These are phyloP conservation scores for Moniliophthora roreri DNA, from an alignment of 1,284 basidiomycete species.

Conservation along the genomic window DNA sequence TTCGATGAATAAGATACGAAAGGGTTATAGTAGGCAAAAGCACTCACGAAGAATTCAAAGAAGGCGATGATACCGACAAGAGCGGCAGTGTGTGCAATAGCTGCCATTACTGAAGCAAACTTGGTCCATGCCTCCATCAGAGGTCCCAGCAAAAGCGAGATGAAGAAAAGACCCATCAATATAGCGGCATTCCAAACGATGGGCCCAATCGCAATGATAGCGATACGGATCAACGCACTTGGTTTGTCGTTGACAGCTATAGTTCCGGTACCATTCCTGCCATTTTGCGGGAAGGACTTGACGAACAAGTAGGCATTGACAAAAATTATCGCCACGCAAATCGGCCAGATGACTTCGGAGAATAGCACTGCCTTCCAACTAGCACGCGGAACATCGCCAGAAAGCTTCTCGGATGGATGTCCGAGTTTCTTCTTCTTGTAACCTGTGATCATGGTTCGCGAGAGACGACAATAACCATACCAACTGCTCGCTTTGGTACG, in stretches of 20 bases:
- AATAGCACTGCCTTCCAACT: conserved; percentile 84
- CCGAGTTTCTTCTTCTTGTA: conserved; percentile 98
- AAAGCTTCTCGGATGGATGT: conserved; percentile 93
- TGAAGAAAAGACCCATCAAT: conserved; percentile 84
- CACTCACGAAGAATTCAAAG: conserved; percentile 92
- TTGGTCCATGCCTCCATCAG: conserved; percentile 84
- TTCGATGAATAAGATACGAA: conserved; percentile 21
- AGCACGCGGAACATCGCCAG: conserved; percentile 89
- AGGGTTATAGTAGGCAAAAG: conserved; percentile 8
- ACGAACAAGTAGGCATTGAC: conserved; percentile 89
- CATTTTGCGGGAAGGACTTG: conserved; percentile 76
- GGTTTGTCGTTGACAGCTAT: conserved; percentile 58
- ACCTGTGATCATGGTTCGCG: conserved; percentile 93
- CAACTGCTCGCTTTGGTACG: conserved; percentile 94
- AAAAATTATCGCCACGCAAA: conserved; percentile 77
- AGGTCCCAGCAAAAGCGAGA: conserved; percentile 90
- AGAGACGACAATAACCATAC: conserved; percentile 97
- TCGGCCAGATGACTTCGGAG: conserved; percentile 84
- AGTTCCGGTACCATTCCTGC: not conserved
- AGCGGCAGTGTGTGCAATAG: conserved; percentile 78
- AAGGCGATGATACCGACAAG: conserved; percentile 84
- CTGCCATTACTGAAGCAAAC: conserved; percentile 91
- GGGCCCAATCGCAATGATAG: conserved; percentile 89
- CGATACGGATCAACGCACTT: conserved; percentile 86
- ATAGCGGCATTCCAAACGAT: conserved; percentile 95